Conservation (phyloP, 768 basidiomycete genomes). For the Tulasnella sp. region DNA sequence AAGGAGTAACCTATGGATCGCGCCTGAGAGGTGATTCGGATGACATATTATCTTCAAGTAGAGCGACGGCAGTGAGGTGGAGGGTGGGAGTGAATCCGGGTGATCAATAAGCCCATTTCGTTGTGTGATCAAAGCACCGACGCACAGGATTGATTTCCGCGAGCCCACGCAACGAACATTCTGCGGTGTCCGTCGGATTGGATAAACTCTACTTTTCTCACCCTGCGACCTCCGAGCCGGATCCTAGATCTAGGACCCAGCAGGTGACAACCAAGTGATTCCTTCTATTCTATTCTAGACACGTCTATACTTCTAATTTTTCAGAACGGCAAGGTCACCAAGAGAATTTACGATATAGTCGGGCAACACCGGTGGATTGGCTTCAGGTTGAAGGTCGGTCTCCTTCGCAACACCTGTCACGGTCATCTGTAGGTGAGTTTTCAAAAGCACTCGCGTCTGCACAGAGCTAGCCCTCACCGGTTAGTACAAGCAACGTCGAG, state of each 20-base stretch:
- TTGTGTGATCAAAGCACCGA: no score
- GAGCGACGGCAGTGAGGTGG: not conserved
- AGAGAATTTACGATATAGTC: constrained; percentile 76
- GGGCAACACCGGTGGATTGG: constrained; percentile 64
- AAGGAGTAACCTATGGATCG: not conserved
- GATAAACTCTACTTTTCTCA: no score
- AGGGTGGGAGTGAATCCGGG: not conserved
- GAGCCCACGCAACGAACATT: no score
- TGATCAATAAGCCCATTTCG: not conserved
- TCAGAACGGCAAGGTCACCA: constrained; percentile 59
- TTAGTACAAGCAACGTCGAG: constrained; percentile 83
- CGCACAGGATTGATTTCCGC: no score
- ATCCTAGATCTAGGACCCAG: no score
- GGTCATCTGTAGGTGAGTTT: not conserved
- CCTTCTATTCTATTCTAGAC: not conserved
- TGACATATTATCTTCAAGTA: not conserved
- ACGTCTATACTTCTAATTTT: constrained; percentile 18
- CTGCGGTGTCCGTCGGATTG: no score
- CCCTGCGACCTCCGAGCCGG: no score
- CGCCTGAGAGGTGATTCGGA: not conserved
- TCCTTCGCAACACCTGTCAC: constrained; percentile 68
- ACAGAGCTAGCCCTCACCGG: constrained; percentile 51
- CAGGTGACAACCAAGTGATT: no score
- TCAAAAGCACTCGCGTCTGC: not conserved
- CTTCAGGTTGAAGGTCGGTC: constrained; percentile 65